Evolutionary conservation across 257 asterid genomes (phyloP).

Genomic region (Plectranthus barbatus): DNA sequence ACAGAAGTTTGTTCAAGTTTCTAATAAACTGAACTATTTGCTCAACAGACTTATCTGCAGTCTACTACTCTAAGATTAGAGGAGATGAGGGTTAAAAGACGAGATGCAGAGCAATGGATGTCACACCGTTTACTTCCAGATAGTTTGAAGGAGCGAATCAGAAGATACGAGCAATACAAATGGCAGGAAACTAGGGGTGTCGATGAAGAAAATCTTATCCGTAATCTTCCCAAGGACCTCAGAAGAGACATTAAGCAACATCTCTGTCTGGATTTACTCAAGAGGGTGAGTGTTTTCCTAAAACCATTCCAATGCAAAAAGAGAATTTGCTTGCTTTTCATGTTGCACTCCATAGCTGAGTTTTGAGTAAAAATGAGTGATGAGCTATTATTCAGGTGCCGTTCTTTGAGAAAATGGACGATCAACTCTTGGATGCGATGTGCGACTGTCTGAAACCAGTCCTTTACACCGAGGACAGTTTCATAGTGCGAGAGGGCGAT

Average conservation of each 20-base stretch:
- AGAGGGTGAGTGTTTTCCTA: conserved; percentile 50
- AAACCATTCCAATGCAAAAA: not conserved
- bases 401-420: conserved; percentile 95
- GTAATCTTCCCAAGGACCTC: conserved; percentile 90
- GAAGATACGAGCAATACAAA: conserved; percentile 86
- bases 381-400: conserved; percentile 58
- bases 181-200: conserved; percentile 99
- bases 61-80: conserved; percentile 85
- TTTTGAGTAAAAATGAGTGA: not conserved
- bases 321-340: not conserved
- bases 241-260: conserved; percentile 95
- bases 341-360: not conserved
- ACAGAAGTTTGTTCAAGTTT: not conserved
- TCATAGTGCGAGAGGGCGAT: conserved; percentile 91
- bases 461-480: conserved; percentile 78
- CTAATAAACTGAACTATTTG: conserved; percentile 13
- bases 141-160: conserved; percentile 63
- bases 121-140: conserved; percentile 93
- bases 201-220: conserved; percentile 80
- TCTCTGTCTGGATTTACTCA: conserved; percentile 81
- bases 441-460: conserved; percentile 87
- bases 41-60: conserved; percentile 83
- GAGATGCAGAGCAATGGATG: conserved; percentile 99
- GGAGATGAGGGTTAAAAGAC: conserved; percentile 97
- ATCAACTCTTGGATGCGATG: conserved; percentile 82